phyloP scores from a whole-genome alignment of 169 alveolate species.

The Cryptosporidium tyzzeri region DNA sequence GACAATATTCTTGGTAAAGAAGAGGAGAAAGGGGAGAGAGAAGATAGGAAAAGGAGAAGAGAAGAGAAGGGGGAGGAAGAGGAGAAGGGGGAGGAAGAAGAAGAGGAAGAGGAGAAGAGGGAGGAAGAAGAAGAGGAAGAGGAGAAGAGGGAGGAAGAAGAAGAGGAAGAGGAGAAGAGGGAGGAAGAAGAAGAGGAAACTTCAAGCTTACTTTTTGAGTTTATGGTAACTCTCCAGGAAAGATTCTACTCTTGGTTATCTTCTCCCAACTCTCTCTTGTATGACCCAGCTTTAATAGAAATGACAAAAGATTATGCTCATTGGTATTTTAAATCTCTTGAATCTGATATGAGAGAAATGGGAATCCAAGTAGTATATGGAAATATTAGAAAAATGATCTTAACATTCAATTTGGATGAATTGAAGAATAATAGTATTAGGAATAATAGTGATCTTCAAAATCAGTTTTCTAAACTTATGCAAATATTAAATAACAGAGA shows the following conservation, averaged over 20 bases:
- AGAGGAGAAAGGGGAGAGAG: not conserved
- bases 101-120: not conserved
- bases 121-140: not conserved
- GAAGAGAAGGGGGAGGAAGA: not conserved
- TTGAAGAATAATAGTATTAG: not conserved
- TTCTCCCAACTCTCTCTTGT: constrained; percentile 78
- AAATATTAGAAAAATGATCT: constrained; percentile 40
- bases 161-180: not conserved
- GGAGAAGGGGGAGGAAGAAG: not conserved
- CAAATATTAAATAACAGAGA: constrained; percentile 28
- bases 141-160: not conserved
- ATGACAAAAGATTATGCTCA: constrained; percentile 69
- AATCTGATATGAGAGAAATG: constrained; percentile 35
- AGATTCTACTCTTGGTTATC: constrained; percentile 82
- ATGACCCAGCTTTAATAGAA: constrained; percentile 82
- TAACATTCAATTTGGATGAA: constrained; percentile 42
- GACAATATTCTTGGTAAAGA: no score
- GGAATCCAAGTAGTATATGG: constrained; percentile 56
- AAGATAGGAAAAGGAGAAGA: not conserved
- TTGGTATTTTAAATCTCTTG: constrained; percentile 25
- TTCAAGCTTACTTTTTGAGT: constrained; percentile 79
- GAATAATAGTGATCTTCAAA: not conserved
- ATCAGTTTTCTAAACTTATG: constrained; percentile 29
- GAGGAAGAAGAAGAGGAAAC: constrained; percentile 60
- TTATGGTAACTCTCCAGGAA: constrained; percentile 80